Evolutionary conservation across 2,329 filamentous ascomycete species (phyloP).

Genomic region (Pseudogymnoascus sp.): DNA sequence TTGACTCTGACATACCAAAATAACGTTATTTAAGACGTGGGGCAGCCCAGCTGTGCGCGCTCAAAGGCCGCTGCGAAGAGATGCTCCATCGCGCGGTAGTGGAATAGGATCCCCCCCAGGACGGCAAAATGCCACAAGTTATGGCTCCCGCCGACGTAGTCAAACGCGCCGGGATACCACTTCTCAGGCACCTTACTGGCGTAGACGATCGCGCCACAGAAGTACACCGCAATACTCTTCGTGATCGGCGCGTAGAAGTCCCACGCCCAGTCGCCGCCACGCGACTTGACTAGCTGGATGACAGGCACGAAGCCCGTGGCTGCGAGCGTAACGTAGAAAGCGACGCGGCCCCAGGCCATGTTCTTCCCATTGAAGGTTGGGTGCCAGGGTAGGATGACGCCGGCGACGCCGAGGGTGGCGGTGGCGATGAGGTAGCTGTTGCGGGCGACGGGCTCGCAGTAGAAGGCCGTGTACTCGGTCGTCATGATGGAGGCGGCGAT

Average conservation of each 20-base stretch:
- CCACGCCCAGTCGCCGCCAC: conserved; percentile 71
- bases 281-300: conserved; percentile 70
- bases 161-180: conserved; percentile 87
- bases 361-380: conserved; percentile 87
- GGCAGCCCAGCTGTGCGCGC: conserved; percentile 42
- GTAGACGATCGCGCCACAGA: conserved; percentile 78
- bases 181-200: conserved; percentile 88
- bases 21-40: neutral
- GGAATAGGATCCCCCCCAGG: conserved; percentile 90
- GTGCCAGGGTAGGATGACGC: conserved; percentile 92
- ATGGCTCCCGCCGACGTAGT: conserved; percentile 91
- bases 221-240: conserved; percentile 82
- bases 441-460: conserved; percentile 84
- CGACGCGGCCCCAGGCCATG: conserved; percentile 87
- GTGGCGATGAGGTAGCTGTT: conserved; percentile 82
- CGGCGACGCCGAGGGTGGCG: conserved; percentile 71
- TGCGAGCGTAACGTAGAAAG: conserved; percentile 82
- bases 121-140: conserved; percentile 98
- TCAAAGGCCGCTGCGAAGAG: conserved; percentile 78
- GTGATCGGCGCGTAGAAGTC: conserved; percentile 84
- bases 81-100: conserved; percentile 92
- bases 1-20: neutral
- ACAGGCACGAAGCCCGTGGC: conserved; percentile 85
- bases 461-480: conserved; percentile 97
- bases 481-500: conserved; percentile 97